Base-by-base conservation (phyloP, 2,329 filamentous ascomycete species). In the Fusarium caatingaense region DNA sequence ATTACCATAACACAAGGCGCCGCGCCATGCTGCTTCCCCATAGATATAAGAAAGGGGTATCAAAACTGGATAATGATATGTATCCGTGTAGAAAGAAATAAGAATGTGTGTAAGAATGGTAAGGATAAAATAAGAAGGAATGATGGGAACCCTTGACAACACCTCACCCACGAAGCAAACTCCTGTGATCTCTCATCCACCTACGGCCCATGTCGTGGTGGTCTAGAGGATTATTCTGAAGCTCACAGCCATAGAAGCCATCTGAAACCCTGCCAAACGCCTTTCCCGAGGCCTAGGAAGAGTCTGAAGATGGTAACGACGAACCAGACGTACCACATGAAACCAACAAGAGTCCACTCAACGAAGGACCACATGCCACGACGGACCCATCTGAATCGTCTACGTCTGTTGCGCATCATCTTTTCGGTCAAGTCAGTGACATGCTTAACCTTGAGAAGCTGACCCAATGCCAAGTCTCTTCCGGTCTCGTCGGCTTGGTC, bases 301-400 rank as follows among this genome's bases (percentile, higher is more conserved):
- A 92, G 79, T 64, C 93, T 88, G 54, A 92, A 83, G 25, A 95
- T 84, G 78, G 94, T 92, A 25, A 98, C 94, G 34, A 97, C 84
- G 63, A 97, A 88, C 94, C 95, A 98, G 18, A 97, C 90, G 80
- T 92, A 93, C 94, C 96, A 98, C 90, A 98, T 93, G 72, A 97
- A 88, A 6, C 92, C 92, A 41, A 98, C 89, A 20, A 98, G 86
- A 51, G 89, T 83, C 93, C 94, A 98, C 83, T 98, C 95, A 18
- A 98, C 88, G 21, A 91, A 81, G 57, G 94, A 89, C 87, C 94
- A 98, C 16, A 93, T 91, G 1, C 89, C 88, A 16, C 92, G 85
- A 41, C 93, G 85, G 25, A 94, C 80, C 89, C 93, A 94, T 57
- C 93, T 85, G 76, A 96, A 89, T 60, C 88, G 81, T 30, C 89